Percentiles rank a stretch among this genome's conserved stretches.
These are phyloP conservation scores for Paramarasmius palmivorus DNA, from an alignment of 1,284 basidiomycete species.

Conservation along the genomic window DNA sequence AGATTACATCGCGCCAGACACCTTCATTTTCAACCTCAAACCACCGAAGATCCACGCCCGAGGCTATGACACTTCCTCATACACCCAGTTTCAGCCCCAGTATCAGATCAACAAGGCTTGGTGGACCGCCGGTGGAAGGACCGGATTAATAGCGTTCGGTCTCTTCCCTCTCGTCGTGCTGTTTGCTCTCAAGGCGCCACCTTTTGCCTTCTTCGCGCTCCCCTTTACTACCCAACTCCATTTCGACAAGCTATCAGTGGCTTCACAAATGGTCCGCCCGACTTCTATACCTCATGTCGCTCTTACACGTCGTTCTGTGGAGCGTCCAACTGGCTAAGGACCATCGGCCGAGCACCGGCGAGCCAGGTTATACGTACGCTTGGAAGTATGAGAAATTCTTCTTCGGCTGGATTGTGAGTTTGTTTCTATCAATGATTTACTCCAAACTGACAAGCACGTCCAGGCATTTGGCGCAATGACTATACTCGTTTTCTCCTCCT, in stretches of 20 bases:
- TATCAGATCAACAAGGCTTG: conserved; percentile 72
- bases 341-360: conserved; percentile 44
- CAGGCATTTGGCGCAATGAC: conserved; percentile 76
- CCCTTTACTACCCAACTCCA: conserved; percentile 68
- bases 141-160: conserved; percentile 79
- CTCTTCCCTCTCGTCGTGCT: conserved; percentile 77
- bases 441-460: conserved; percentile 6
- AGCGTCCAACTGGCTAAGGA: conserved; percentile 70
- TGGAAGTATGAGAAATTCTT: conserved; percentile 74
- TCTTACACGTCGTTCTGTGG: conserved; percentile 76
- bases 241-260: conserved; percentile 76
- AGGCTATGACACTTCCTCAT: conserved; percentile 22
- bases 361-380: conserved; percentile 60
- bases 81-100: conserved; percentile 41
- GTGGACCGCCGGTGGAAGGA: conserved; percentile 78
- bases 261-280: conserved; percentile 76
- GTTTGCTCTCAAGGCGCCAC: conserved; percentile 80
- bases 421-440: conserved; percentile 5
- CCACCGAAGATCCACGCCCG: conserved; percentile 12
- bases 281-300: conserved; percentile 71
- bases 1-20: conserved; percentile 70
- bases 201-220: conserved; percentile 79
- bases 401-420: conserved; percentile 70
- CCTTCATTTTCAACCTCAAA: conserved; percentile 35
- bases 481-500: conserved; percentile 62